Percentiles rank a stretch among this genome's conserved stretches.
Conservation (phyloP, 805 yeast genomes). For the Myxozyma melibiosi region DNA sequence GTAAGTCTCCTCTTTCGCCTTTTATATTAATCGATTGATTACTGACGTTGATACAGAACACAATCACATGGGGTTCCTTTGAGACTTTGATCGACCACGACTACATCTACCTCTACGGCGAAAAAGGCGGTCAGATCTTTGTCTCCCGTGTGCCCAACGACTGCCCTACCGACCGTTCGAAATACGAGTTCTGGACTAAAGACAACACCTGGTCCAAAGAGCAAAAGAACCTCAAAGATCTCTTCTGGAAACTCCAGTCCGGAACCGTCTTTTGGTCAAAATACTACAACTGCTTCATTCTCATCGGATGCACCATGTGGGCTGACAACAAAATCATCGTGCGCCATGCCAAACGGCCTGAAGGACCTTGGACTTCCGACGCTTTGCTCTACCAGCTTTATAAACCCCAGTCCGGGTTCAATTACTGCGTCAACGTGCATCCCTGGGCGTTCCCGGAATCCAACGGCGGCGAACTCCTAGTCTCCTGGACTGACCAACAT, state of each 20-base stretch:
- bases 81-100: constrained; percentile 22
- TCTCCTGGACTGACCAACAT: constrained; percentile 33
- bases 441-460: constrained; percentile 34
- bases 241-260: constrained; percentile 32
- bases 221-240: constrained; percentile 9
- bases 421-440: constrained; percentile 33
- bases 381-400: constrained; percentile 22
- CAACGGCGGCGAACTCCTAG: constrained; percentile 27
- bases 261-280: constrained; percentile 31
- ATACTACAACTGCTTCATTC: constrained; percentile 24
- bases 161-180: constrained; percentile 16
- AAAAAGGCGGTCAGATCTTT: constrained; percentile 18
- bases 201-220: constrained; percentile 21
- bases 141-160: constrained; percentile 27
- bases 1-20: not conserved
- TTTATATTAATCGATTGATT: not conserved
- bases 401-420: constrained; percentile 23
- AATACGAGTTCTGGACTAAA: constrained; percentile 28
- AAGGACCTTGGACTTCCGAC: constrained; percentile 33
- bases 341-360: constrained; percentile 32
- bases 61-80: constrained; percentile 25
- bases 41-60: constrained; percentile 3
- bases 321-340: constrained; percentile 31
- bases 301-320: constrained; percentile 31
- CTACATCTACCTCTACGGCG: constrained; percentile 28